A percentile compares a stretch with the other conserved stretches of the same genome.
Evolutionary conservation across 352 stramenopile species (phyloP).

Genomic region (Phytophthora hibernalis): DNA sequence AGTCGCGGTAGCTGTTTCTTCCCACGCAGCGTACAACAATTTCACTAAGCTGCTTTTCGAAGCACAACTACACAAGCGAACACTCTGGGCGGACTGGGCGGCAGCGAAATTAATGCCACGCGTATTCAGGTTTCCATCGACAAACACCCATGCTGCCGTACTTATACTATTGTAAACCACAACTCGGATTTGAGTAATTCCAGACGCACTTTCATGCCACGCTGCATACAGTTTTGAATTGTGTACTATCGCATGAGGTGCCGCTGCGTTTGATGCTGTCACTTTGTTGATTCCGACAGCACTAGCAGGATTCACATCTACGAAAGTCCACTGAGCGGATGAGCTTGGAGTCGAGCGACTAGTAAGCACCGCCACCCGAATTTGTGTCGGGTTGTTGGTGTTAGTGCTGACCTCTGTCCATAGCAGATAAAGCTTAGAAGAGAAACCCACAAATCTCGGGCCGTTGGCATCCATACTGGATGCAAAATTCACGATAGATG

Average conservation of each 20-base stretch:
- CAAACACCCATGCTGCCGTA: conserved; percentile 52
- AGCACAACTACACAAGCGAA: conserved; percentile 50
- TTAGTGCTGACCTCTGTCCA: conserved; percentile 57
- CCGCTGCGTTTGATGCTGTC: conserved; percentile 38
- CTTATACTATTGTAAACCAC: conserved; percentile 60
- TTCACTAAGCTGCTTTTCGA: conserved; percentile 18
- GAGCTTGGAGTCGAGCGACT: conserved; percentile 27
- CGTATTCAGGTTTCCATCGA: conserved; percentile 54
- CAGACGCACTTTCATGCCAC: conserved; percentile 57
- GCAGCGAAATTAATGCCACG: conserved; percentile 54
- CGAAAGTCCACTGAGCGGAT: conserved; percentile 49
- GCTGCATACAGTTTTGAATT: conserved; percentile 57
- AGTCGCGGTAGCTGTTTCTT: conserved; percentile 47
- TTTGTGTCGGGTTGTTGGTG: conserved; percentile 48
- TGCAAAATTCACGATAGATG: conserved; percentile 58
- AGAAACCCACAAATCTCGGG: conserved; percentile 36
- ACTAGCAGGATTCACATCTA: conserved; percentile 33
- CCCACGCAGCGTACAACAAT: conserved; percentile 59
- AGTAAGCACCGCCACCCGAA: conserved; percentile 52
- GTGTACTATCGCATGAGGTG: conserved; percentile 40
- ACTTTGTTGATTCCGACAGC: conserved; percentile 59
- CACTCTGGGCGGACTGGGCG: conserved; percentile 41
- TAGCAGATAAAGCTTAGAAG: conserved; percentile 48
- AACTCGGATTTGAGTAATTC: conserved; percentile 56
- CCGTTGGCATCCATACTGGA: conserved; percentile 41